Evolutionary conservation across 805 yeast genomes (phyloP), one percentile per base, ranked within the genome.

Genomic region (Vanderwaltozyma verrucispora): DNA sequence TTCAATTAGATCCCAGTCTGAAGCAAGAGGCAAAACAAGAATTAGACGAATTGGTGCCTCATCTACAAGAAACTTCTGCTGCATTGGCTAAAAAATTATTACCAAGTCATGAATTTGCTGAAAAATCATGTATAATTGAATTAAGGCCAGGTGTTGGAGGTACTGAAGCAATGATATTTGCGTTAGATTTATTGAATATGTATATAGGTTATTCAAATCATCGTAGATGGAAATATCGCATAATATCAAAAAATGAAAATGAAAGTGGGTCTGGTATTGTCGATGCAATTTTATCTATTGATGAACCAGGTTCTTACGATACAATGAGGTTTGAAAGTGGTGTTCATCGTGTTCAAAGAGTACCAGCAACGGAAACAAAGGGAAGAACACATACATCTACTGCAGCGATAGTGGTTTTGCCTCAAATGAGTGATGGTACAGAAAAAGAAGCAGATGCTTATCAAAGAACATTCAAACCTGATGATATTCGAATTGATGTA

Each of bases 111-210:
- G 78, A 76, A 32, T 83, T 81, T 56, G 72, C 79, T 3, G 92
- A 83, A 32, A 75, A 74, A 43, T 76, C 92, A 0, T 80, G 95
- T 33, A 64, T 92, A 2, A 46, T 92, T 15, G 98, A 92, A 56
- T 61, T 92, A 12, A 69, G 96, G 40, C 96, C 97, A 0, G 98
- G 98, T 7, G 86, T 89, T 2, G 98, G 98, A 13, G 98, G 98
- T 3, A 74, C 78, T 5, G 98, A 92, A 54, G 96, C 98, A 0
- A 77, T 79, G 54, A 71, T 92, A 12, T 92, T 92, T 59, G 75
- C 97, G 0, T 72, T 71, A 28, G 92, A 92, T 53, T 62, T 92
- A 39, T 59, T 86, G 42, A 69, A 71, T 40, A 86, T 92, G 97
- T 92, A 92, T 58, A 62, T 70, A 20, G 77, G 73, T 40, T 87